Conservation (phyloP, 345 rosid species). For the Arabis alpina region DNA sequence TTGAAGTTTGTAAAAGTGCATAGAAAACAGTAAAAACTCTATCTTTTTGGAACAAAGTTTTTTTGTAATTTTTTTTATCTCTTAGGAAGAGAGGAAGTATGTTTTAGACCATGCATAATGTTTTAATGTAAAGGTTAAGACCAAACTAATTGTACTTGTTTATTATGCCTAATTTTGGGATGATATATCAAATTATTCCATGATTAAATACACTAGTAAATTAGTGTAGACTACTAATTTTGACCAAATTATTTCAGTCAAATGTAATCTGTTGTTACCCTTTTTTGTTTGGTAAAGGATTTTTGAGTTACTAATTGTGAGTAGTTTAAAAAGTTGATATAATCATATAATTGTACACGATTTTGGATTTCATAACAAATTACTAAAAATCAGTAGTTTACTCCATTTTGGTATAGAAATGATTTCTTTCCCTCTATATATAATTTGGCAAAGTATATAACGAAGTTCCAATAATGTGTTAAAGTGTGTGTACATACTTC, state of each 20-base stretch:
- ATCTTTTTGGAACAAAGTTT: too few relatives aligned
- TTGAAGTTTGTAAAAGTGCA: too few relatives aligned
- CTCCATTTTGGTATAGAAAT: background rate
- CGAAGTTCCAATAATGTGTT: slow-evolving; percentile 1
- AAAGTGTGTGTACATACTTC: background rate
- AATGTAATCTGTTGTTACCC: background rate
- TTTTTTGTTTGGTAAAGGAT: too few relatives aligned
- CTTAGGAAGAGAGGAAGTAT: too few relatives aligned
- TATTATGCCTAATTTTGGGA: background rate
- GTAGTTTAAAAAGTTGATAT: too few relatives aligned
- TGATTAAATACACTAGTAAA: background rate
- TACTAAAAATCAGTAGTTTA: background rate
- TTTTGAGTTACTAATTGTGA: too few relatives aligned
- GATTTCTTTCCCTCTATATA: background rate
- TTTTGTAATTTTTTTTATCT: too few relatives aligned
- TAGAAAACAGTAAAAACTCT: too few relatives aligned
- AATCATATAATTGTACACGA: background rate
- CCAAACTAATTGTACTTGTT: background rate
- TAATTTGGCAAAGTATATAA: background rate
- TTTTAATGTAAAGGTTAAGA: background rate
- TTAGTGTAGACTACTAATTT: background rate
- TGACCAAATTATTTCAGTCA: background rate
- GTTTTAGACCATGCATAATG: slow-evolving; percentile 12
- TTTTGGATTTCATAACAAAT: background rate
- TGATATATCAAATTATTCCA: background rate